Percentiles rank a stretch among this genome's conserved stretches.
Conservation (phyloP, 2,329 filamentous ascomycete species). For the Phialophora verrucosa region DNA sequence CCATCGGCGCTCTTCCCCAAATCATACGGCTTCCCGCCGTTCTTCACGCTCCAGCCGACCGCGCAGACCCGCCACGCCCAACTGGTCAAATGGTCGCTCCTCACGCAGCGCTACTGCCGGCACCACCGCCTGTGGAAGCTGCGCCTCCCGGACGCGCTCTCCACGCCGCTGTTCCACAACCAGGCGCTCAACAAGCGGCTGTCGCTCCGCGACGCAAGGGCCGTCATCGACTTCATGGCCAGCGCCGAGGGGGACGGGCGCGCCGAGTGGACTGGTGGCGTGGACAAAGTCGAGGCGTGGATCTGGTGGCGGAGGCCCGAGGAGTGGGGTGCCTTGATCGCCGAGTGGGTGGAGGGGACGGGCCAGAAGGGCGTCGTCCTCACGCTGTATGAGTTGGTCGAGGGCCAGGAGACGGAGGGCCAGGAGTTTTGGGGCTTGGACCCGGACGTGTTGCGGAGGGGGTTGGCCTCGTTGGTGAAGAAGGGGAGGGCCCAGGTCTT, state of each 20-base stretch:
- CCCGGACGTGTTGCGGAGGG: constrained; percentile 76
- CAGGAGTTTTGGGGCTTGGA: constrained; percentile 89
- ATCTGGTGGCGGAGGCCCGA: constrained; percentile 76
- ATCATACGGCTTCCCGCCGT: constrained; percentile 59
- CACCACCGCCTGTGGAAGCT: constrained; percentile 79
- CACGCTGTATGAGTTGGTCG: constrained; percentile 87
- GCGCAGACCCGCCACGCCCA: constrained; percentile 52
- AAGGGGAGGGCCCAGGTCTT: constrained; percentile 92
- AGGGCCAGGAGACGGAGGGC: constrained; percentile 76
- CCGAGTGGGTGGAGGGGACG: constrained; percentile 83
- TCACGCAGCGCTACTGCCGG: constrained; percentile 83
- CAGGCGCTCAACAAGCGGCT: constrained; percentile 52
- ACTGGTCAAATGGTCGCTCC: constrained; percentile 82
- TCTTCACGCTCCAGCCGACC: constrained; percentile 57
- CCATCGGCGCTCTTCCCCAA: background rate
- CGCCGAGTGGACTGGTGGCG: constrained; percentile 64
- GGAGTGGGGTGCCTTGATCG: constrained; percentile 84
- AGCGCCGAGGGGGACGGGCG: constrained; percentile 56
- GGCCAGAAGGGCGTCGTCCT: constrained; percentile 87
- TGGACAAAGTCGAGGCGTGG: constrained; percentile 38
- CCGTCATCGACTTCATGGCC: constrained; percentile 63
- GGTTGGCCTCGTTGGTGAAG: constrained; percentile 82
- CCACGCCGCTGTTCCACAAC: constrained; percentile 65
- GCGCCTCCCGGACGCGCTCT: constrained; percentile 66
- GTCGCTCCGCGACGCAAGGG: constrained; percentile 58